Base-by-base conservation (phyloP, 2,329 filamentous ascomycete genomes). In the Calonectria honghensis region DNA sequence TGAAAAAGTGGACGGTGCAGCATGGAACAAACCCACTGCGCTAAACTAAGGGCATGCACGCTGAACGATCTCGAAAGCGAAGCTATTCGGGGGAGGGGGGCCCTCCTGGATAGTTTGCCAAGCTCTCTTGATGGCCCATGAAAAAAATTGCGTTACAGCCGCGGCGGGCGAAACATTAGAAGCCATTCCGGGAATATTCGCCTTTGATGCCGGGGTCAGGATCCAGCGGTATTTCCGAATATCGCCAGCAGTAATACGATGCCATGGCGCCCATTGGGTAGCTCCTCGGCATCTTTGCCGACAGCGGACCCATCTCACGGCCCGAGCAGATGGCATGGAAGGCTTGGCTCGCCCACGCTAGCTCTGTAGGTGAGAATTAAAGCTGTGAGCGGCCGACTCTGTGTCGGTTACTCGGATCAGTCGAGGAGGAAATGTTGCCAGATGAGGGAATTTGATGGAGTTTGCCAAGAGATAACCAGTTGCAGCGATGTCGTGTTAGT, bases 271-370 rank as follows among this genome's bases (percentile, higher is more conserved):
- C 50, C 45, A 66, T 66, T 66, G 63, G 45, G n/a, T n/a, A 66
- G 24, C 6, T 35, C 2, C 29, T 66, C 63, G 63, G 63, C 63
- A 66, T 29, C 45, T 35, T 51, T 66, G 29, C 63, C 63, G 63
- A 66, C 27, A 51, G 29, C 51, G 45, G 63, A 50, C 32, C 63
- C 63, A 66, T 66, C 31, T 14, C 39, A 27, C 63, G 41, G 63
- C 63, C 63, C 63, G 63, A 51, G 31, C 0, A 35, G 16, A 24
- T 35, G 29, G 41, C 29, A 14, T 18, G 29, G 31, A 27, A 66
- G 41, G 32, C 63, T 66, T 66, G 63, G 63, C 63, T 35, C 41
- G 18, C 45, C 45, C 63, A 41, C 57, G 35, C 57, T 61, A 61
- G 37, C 57, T 39, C 35, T 41, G 57, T 14, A 14, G 1, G n/a